Conservation (phyloP, 2,329 filamentous ascomycete genomes). For the Fusarium sp. region DNA sequence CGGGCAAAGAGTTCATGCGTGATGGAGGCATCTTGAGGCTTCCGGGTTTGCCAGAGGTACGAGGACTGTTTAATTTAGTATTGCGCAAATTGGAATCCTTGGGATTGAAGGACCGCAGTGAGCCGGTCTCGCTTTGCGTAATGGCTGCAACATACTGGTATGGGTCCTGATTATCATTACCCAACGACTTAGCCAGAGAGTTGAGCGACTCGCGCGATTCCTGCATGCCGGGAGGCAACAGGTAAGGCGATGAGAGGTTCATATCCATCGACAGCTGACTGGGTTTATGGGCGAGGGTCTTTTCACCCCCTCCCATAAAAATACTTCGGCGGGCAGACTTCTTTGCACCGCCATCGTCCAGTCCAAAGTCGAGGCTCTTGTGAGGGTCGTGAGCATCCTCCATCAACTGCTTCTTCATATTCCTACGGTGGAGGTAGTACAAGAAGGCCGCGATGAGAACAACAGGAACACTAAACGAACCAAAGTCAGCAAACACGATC, state of each 20-base stretch:
- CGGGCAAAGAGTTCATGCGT: slow-evolving; percentile 59
- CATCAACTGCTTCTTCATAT: slow-evolving; percentile 74
- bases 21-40: slow-evolving; percentile 49
- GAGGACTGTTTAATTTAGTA: slow-evolving; percentile 57
- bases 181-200: slow-evolving; percentile 82
- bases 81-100: slow-evolving; percentile 61
- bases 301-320: slow-evolving; percentile 65
- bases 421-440: slow-evolving; percentile 82
- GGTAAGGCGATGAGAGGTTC: slow-evolving; percentile 85
- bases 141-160: slow-evolving; percentile 76
- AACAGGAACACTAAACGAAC: slow-evolving; percentile 75
- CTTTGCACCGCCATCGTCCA: slow-evolving; percentile 61
- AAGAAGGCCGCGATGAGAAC: slow-evolving; percentile 74
- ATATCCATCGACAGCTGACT: slow-evolving; percentile 77
- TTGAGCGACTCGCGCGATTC: slow-evolving; percentile 87
- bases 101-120: slow-evolving; percentile 64
- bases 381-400: slow-evolving; percentile 91
- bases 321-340: slow-evolving; percentile 51
- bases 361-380: slow-evolving; percentile 91
- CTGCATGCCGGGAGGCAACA: slow-evolving; percentile 86
- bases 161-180: slow-evolving; percentile 82
- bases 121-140: slow-evolving; percentile 66
- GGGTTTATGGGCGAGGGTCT: slow-evolving; percentile 56
- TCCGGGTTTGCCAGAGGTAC: slow-evolving; percentile 47
- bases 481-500: slow-evolving; percentile 34